These are phyloP conservation scores for Hyaloperonospora arabidopsidis DNA, from an alignment of 352 stramenopile genomes.

Conservation along the genomic window DNA sequence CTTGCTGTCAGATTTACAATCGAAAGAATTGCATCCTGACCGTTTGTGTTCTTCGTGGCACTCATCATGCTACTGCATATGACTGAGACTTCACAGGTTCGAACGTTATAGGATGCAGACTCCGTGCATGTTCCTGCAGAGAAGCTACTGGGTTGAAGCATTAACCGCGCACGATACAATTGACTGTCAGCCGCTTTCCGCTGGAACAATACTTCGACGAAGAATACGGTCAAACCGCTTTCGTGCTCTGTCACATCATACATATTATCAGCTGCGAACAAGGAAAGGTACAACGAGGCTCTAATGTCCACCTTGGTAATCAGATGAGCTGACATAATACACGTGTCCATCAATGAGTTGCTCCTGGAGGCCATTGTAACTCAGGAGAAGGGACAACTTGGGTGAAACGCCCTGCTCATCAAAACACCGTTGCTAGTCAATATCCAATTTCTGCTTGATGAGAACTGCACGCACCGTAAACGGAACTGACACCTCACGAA, in stretches of 20 bases:
- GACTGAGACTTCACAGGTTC: slow-evolving; percentile 47
- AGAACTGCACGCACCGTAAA: slow-evolving; percentile 47
- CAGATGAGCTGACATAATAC: slow-evolving; percentile 47
- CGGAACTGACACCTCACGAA: slow-evolving; percentile 52
- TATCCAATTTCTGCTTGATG: not conserved
- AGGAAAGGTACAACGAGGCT: not conserved
- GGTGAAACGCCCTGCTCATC: slow-evolving; percentile 46
- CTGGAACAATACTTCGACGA: slow-evolving; percentile 61
- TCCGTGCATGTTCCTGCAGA: slow-evolving; percentile 16
- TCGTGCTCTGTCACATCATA: slow-evolving; percentile 40
- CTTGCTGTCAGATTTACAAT: slow-evolving; percentile 27
- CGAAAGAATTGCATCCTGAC: slow-evolving; percentile 21
- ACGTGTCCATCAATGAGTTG: slow-evolving; percentile 46
- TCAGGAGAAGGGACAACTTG: slow-evolving; percentile 45
- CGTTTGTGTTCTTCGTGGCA: slow-evolving; percentile 18
- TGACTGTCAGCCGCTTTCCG: slow-evolving; percentile 31
- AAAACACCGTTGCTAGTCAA: slow-evolving; percentile 4
- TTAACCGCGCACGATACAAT: slow-evolving; percentile 48
- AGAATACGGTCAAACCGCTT: slow-evolving; percentile 37
- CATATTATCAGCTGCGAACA: slow-evolving; percentile 3
- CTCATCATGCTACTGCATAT: slow-evolving; percentile 46
- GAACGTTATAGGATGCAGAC: slow-evolving; percentile 36
- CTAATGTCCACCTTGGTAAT: slow-evolving; percentile 50
- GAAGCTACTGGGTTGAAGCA: slow-evolving; percentile 42
- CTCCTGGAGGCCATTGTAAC: slow-evolving; percentile 38